phyloP scores from a whole-genome alignment of 2,329 filamentous ascomycete genomes.

The Cercospora berteroae region DNA sequence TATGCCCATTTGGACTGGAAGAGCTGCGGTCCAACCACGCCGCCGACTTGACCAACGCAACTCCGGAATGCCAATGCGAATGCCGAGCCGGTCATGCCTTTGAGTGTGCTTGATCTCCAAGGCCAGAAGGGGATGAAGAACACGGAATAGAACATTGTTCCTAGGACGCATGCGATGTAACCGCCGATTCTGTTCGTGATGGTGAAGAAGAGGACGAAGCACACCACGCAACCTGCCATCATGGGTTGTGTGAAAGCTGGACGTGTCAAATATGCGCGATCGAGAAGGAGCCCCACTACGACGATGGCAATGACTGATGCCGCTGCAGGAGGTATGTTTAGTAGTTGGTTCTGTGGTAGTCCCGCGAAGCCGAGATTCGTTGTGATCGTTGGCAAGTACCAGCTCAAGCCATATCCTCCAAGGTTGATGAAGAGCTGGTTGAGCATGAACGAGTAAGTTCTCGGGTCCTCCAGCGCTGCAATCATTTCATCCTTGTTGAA shows the following conservation, averaged over 20 bases:
- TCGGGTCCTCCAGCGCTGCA: constrained; percentile 47
- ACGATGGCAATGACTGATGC: constrained; percentile 24
- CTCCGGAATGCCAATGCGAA: constrained; percentile 48
- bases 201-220: constrained; percentile 47
- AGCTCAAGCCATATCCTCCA: constrained; percentile 50
- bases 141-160: constrained; percentile 45
- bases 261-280: constrained; percentile 42
- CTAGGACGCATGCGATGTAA: constrained; percentile 48
- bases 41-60: constrained; percentile 47
- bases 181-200: constrained; percentile 42
- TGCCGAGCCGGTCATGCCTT: constrained; percentile 46
- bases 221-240: constrained; percentile 43
- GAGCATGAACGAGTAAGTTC: constrained; percentile 43
- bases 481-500: constrained; percentile 59
- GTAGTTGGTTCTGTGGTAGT: constrained; percentile 46
- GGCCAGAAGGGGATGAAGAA: constrained; percentile 51
- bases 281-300: constrained; percentile 40
- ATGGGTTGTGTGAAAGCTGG: constrained; percentile 45
- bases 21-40: constrained; percentile 47
- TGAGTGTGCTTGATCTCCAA: constrained; percentile 44
- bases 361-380: constrained; percentile 61
- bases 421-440: constrained; percentile 62
- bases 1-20: constrained; percentile 46
- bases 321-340: constrained; percentile 43
- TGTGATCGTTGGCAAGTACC: constrained; percentile 54